Conservation (phyloP, 202 grass and related monocot genomes). For the Setaria viridis region DNA sequence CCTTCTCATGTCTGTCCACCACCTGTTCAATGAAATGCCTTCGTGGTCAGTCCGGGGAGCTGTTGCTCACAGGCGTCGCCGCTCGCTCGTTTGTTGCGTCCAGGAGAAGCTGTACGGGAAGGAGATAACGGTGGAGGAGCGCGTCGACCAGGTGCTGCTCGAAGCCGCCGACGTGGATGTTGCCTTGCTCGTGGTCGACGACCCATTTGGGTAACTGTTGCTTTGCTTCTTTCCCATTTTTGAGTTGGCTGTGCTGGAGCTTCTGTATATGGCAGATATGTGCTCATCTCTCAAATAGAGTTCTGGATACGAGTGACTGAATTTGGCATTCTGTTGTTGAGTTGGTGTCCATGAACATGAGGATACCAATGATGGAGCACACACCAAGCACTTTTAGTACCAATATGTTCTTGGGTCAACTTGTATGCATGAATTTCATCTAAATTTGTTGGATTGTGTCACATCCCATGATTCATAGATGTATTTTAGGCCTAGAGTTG, state of each 20-base stretch:
- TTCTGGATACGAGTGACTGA: too few relatives aligned
- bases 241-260: not conserved
- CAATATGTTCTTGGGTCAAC: not conserved
- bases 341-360: not conserved
- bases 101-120: slow-evolving; percentile 92
- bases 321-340: not conserved
- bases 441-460: not conserved
- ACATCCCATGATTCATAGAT: not conserved
- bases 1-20: not conserved
- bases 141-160: slow-evolving; percentile 64
- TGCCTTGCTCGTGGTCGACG: slow-evolving; percentile 88
- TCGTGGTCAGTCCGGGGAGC: too few relatives aligned
- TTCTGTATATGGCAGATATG: not conserved
- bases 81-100: not conserved
- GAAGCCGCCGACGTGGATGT: slow-evolving; percentile 61
- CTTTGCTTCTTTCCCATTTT: not conserved
- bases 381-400: not conserved
- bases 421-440: not conserved
- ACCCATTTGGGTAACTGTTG: slow-evolving; percentile 82
- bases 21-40: slow-evolving; percentile 44
- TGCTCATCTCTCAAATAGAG: not conserved
- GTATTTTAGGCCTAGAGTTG: not conserved
- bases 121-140: slow-evolving; percentile 89
- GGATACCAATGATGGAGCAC: not conserved
- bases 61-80: slow-evolving; percentile 8